Evolutionary conservation across 108 stramenopile genomes (phyloP), one percentile per base, ranked within the genome.

Genomic region (Fragilaria crotonensis): DNA sequence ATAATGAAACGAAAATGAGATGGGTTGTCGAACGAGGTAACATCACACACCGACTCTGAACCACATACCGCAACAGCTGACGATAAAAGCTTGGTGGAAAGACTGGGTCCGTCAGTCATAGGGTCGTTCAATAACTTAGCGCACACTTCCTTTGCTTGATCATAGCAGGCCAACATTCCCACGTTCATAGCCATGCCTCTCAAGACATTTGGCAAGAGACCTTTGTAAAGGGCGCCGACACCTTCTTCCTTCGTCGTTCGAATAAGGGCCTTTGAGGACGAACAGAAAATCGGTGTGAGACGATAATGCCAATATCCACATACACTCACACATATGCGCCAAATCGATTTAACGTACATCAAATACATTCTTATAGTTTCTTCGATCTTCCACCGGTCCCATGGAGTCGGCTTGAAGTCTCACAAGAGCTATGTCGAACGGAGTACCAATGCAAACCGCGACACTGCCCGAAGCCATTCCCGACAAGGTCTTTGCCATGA

Each of bases 181-280:
- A 97, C 96, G 70, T 99, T 99, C 96, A 99, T 97, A 55, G 90
- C 64, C 98, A 99, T 97, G 45, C 97, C 98, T 54, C 98, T 78
- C 55, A 97, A 68, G 26, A 99, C 78, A 64, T 97, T 99, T 29
- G 98, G 98, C 25, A 72, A 55, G 41, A 96, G 68, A 31, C 98
- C 98, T 57, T 95, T 87, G 71, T 96, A 99, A 48, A 99, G 82
- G 11, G 93, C 84, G 18, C 79, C 84, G n/a, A 93, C 52, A 23
- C 98, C 97, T 73, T 99, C 98, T 65, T 97, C 95, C 49, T 64
- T 68, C 22, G 79, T 72, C 32, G 96, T 96, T 46, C 96, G 74
- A 25, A 84, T 65, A 31, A 99, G 65, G 23, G 98, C 94, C 76
- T 90, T 28, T 48, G 4, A 17, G 48, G 48, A 33, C 11, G n/a